Conservation (phyloP, 2,329 filamentous ascomycete genomes). For the Aspergillus sp. region DNA sequence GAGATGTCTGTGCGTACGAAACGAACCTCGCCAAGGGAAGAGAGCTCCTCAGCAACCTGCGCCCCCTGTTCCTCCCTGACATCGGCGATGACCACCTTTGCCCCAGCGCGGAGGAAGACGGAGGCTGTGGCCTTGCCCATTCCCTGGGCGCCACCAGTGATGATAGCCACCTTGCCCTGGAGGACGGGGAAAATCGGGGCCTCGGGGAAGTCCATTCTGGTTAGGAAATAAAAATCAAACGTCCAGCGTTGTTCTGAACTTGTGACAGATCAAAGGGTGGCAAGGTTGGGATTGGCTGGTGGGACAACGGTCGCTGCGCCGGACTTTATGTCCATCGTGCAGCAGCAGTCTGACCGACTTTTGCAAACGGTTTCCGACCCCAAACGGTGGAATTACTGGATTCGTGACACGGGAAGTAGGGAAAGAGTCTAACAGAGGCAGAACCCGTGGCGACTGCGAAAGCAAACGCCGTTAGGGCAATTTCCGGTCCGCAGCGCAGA, state of each 20-base stretch:
- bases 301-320: too few relatives aligned
- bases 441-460: too few relatives aligned
- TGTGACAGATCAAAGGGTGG: background rate
- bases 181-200: background rate
- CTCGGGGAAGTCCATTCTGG: background rate
- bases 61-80: slow-evolving; percentile 54
- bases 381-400: too few relatives aligned
- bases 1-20: slow-evolving; percentile 31
- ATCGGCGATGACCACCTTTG: slow-evolving; percentile 74
- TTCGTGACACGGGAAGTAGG: too few relatives aligned
- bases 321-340: too few relatives aligned
- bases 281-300: too few relatives aligned
- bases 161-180: slow-evolving; percentile 16
- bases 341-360: too few relatives aligned
- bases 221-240: background rate
- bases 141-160: slow-evolving; percentile 30
- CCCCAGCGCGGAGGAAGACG: slow-evolving; percentile 76
- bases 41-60: slow-evolving; percentile 12
- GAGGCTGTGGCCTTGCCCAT: slow-evolving; percentile 32
- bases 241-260: background rate
- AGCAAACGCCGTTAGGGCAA: too few relatives aligned
- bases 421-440: too few relatives aligned
- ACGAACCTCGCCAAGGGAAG: slow-evolving; percentile 14
- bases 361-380: too few relatives aligned
- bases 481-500: too few relatives aligned